Base-by-base conservation (phyloP, 2,329 filamentous ascomycete genomes). In the Raffaelea albimanens region DNA sequence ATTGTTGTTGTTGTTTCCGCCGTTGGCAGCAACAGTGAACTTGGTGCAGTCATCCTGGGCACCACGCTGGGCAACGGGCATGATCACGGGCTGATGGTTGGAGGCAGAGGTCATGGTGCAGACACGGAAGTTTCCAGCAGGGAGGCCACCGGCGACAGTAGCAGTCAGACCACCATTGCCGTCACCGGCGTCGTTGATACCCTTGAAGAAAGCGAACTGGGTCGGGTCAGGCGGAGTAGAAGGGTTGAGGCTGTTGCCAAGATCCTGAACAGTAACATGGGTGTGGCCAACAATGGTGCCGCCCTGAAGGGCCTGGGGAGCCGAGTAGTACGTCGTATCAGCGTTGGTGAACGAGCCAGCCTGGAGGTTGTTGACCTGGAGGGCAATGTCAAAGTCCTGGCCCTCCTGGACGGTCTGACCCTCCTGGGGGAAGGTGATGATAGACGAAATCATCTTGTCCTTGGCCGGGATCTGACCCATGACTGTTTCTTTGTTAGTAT, bases 301-400 rank as follows among this genome's bases (percentile, higher is more conserved):
- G 21, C 59, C 48, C 39, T 60, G 59, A 5, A 80, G 61, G 39
- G 71, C 59, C 61, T 80, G 76, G 10, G 78, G 78, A 11, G 76
- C 76, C 2, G 74, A 61, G 60, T 81, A 81, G 66, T 81, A 81
- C 16, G 76, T 80, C 46, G 59, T 65, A 44, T 70, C 66, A n/a
- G 78, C 71, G 55, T 81, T 80, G 51, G 76, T 80, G 57, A 82
- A 81, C 46, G 68, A 64, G 9, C 78, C 78, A n/a, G 76, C 63
- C 11, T 65, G 59, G 49, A 82, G 66, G 61, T 78, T 77, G 47
- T 60, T 53, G 38, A 75, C 66, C 56, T 78, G 71, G 10, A 80
- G 62, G 16, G 66, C 58, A 49, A 81, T 71, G 41, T 71, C 60
- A 57, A 82, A 81, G 55, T 72, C 63, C 52, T 67, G 51, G 57